These are phyloP conservation scores for Fusarium avenaceum DNA, from an alignment of 2,329 filamentous ascomycete species.

Conservation along the genomic window DNA sequence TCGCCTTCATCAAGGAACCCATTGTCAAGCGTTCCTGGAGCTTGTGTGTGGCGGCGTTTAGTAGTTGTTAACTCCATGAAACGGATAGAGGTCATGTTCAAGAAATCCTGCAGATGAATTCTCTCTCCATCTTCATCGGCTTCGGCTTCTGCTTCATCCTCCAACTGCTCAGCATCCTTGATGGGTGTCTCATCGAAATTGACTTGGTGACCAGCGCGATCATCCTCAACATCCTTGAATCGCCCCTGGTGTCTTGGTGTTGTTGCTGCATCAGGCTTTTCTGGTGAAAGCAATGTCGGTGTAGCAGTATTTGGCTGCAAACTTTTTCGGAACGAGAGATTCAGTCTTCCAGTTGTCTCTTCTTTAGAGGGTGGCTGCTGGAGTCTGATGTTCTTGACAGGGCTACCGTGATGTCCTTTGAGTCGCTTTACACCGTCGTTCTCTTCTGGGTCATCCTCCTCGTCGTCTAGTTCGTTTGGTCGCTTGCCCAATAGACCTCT, in stretches of 20 bases:
- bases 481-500: constrained; percentile 81
- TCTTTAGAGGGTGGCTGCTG: constrained; percentile 77
- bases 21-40: constrained; percentile 64
- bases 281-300: constrained; percentile 62
- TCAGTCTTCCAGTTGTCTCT: constrained; percentile 73
- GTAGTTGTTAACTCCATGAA: constrained; percentile 99
- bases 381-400: constrained; percentile 80
- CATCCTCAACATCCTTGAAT: constrained; percentile 67
- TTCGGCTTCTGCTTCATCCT: constrained; percentile 63
- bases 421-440: constrained; percentile 75
- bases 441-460: constrained; percentile 70
- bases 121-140: constrained; percentile 67
- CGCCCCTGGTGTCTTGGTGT: constrained; percentile 70
- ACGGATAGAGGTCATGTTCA: constrained; percentile 94
- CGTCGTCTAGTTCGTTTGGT: constrained; percentile 76
- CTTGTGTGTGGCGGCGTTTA: constrained; percentile 88
- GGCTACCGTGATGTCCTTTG: constrained; percentile 78
- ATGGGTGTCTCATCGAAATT: constrained; percentile 59
- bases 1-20: constrained; percentile 57
- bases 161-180: constrained; percentile 59
- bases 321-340: constrained; percentile 63
- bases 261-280: constrained; percentile 58
- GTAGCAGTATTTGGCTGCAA: constrained; percentile 62
- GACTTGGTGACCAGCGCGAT: constrained; percentile 60
- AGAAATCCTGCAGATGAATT: constrained; percentile 90